Conservation (phyloP, 345 rosid species). For the Ceriops tagal region DNA sequence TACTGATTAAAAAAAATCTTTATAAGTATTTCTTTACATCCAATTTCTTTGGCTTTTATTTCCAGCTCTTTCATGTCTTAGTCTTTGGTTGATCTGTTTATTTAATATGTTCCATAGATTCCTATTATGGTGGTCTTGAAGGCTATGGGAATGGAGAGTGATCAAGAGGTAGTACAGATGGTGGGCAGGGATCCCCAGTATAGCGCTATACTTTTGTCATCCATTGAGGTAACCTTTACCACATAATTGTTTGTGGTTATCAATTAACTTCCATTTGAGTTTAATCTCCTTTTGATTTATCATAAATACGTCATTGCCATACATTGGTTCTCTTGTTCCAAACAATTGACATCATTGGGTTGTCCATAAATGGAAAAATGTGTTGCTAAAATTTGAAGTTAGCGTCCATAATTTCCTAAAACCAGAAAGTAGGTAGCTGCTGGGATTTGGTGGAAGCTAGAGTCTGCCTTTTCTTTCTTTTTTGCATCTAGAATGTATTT, state of each 20-base stretch:
- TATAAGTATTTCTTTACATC: neutral
- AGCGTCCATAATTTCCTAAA: neutral
- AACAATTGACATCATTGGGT: neutral
- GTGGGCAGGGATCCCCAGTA: conserved; percentile 92
- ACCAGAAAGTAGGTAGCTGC: neutral
- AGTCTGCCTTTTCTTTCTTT: neutral
- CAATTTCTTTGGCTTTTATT: conserved; percentile 2
- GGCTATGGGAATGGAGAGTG: conserved; percentile 98
- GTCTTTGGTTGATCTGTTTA: neutral
- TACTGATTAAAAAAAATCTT: too few species aligned
- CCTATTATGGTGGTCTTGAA: conserved; percentile 86
- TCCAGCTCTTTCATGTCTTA: neutral
- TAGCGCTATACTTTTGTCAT: conserved; percentile 67
- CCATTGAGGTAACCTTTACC: conserved; percentile 62
- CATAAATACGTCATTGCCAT: too few species aligned
- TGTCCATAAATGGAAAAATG: too few species aligned
- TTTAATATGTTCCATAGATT: conserved; percentile 33
- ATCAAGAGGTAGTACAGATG: conserved; percentile 94
- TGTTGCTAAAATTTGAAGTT: too few species aligned
- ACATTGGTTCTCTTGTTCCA: neutral
- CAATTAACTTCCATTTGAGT: neutral
- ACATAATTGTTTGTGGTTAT: neutral
- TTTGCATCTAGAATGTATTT: too few species aligned
- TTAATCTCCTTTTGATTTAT: neutral
- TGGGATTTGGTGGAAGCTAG: neutral